Evolutionary conservation across 2,329 filamentous ascomycete genomes (phyloP), one percentile per base, ranked within the genome.

Genomic region (Phyllosticta citriasiana): DNA sequence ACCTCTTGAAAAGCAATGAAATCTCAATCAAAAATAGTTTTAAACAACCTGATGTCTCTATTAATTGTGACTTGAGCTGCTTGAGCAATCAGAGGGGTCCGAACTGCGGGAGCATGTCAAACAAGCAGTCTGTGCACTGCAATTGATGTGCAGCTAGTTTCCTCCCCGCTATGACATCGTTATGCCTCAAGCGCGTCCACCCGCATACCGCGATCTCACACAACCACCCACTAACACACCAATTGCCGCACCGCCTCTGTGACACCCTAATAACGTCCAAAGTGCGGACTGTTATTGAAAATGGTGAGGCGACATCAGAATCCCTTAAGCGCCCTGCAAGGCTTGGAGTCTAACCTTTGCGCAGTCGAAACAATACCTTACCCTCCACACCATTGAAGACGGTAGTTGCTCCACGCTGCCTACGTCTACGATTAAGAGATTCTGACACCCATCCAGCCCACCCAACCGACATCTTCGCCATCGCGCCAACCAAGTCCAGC

Each of bases 341-440:
- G 12, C 33, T 40, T 40, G 33, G 14, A 40, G 22, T 19, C 56
- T 40, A 16, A 19, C 35, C 26, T 55, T 50, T 4, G 19, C 50
- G 55, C 62, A 97, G 94, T 99, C 94, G 61, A 97, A 97, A 79
- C 94, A 97, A 87, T 99, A 97, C 74, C 84, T 99, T 65, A 95
- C 93, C 70, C 88, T 88, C 67, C 90, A 96, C 75, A 93, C 91
- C 53, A 84, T 96, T 73, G 89, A 96, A 73, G 84, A 91, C 79
- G 91, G 90, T 90, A 73, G 73, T 65, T 71, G 69, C 66, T 69
- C 68, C 55, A 73, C 64, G 67, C 19, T 51, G 10, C 10, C 30
- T 22, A 72, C 70, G 72, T 73, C 64, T 67, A 12, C 50, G 7
- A 16, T 72, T 65, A 72, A 68, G 61, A 68, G 69, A 4, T 67